These are phyloP conservation scores for Coemansia sp. DNA, from an alignment of 192 early-diverging fungal species.

Conservation along the genomic window DNA sequence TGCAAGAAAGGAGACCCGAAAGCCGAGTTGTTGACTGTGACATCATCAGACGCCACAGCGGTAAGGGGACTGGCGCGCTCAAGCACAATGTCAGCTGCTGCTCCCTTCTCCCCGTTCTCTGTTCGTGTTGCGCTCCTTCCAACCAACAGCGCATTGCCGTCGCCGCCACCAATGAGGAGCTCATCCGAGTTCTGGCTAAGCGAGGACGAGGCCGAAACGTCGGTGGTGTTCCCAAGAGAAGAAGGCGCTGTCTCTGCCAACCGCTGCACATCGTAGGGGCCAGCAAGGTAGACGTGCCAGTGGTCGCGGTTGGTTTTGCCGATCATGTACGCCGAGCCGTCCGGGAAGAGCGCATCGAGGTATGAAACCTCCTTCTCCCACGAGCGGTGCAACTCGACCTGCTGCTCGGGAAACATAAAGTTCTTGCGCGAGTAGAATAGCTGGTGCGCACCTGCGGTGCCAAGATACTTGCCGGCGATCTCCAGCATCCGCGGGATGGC, in stretches of 20 bases:
- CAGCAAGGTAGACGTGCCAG: constrained; percentile 92
- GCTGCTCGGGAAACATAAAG: constrained; percentile 94
- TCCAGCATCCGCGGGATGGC: constrained; percentile 86
- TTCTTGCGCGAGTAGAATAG: constrained; percentile 96
- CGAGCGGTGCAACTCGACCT: constrained; percentile 82
- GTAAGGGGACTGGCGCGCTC: neutral
- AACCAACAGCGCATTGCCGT: neutral
- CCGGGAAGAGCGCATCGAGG: constrained; percentile 68
- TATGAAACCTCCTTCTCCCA: constrained; percentile 90
- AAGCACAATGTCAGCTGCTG: neutral
- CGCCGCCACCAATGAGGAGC: neutral
- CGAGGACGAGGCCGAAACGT: constrained; percentile 1
- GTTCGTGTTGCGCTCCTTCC: neutral
- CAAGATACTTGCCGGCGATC: constrained; percentile 67
- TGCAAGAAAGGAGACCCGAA: constrained; percentile 29
- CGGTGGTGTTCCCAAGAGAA: neutral
- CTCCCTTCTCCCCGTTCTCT: neutral
- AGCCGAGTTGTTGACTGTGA: constrained; percentile 37
- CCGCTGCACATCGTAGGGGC: constrained; percentile 56
- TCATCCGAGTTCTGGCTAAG: neutral
- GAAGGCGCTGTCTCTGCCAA: neutral
- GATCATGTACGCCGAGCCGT: constrained; percentile 85
- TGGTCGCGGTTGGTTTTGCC: constrained; percentile 94
- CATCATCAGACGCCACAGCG: constrained; percentile 3
- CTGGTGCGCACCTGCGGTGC: constrained; percentile 66